A percentile compares a stretch with the other conserved stretches of the same genome.
Conservation (phyloP, 495 filamentous ascomycete genomes). For the Pseudevernia furfuracea region DNA sequence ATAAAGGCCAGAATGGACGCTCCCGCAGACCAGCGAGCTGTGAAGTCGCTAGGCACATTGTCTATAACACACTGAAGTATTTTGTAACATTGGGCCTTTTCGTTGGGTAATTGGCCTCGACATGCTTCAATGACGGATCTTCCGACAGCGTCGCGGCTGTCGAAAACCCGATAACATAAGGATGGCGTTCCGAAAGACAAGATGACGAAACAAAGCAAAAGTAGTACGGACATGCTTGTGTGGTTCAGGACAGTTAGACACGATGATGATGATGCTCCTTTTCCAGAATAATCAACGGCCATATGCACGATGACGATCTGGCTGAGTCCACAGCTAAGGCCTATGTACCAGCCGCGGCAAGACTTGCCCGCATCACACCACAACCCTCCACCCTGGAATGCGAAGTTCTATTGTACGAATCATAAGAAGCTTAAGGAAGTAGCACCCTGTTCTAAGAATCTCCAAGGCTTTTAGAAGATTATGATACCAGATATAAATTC, state of each 20-base stretch:
- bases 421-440: too few species aligned
- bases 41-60: constrained; percentile 13
- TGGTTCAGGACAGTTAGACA: not conserved
- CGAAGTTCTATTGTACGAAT: too few species aligned
- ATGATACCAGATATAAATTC: too few species aligned
- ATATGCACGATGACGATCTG: too few species aligned
- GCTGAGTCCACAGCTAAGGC: too few species aligned
- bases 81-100: constrained; percentile 10
- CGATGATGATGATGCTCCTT: not conserved
- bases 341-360: too few species aligned
- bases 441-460: too few species aligned
- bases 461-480: too few species aligned
- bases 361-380: too few species aligned
- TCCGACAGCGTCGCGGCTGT: constrained; percentile 2
- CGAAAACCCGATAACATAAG: not conserved
- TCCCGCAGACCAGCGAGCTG: constrained; percentile 20
- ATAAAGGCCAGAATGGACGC: constrained; percentile 19
- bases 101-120: not conserved
- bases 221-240: not conserved
- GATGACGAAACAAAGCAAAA: not conserved
- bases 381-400: too few species aligned
- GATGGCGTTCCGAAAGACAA: not conserved
- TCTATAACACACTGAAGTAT: constrained; percentile 16
- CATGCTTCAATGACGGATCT: constrained; percentile 2
- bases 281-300: too few species aligned